Base-by-base conservation (phyloP, 2,329 filamentous ascomycete species). In the Tolypocladium paradoxum region DNA sequence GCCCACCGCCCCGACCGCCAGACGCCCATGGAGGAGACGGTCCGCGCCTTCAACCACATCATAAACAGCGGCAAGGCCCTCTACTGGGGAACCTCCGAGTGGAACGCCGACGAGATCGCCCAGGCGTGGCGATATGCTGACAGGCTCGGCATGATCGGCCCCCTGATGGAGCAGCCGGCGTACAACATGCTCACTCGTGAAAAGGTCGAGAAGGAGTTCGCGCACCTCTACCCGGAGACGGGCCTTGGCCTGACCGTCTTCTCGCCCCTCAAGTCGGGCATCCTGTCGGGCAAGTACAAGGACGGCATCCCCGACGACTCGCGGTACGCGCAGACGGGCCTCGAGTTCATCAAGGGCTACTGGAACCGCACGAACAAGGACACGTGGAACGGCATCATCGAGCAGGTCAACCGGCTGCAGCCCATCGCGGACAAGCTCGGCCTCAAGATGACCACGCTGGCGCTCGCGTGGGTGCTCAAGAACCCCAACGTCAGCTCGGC, bases 31-130 rank as follows among this genome's bases (percentile, higher is more conserved):
- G 82, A 86, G 65, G 84, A 88, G 70, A 82, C 78, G 2, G 83
- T 88, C 37, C 79, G 83, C 51, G 82, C 79, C 51, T 87, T 88
- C 72, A 87, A 87, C 72, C 75, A 86, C 66, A 69, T 88, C 51
- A 86, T 88, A 64, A 73, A 82, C 65, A 76, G 74, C 0, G 84
- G 84, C 58, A 83, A 86, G 69, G 80, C 82, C 2, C 79, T 88
- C 57, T 86, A 87, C 72, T 86, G 83, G 83, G 83, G 83, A 43
- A 87, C 83, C 0, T 85, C 81, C 0, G 81, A 86, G 65, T 87
- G 83, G 83, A 76, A 74, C 55, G 81, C 83, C 45, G 76, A 79
- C 54, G 82, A 86, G 70, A 85, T 87, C 62, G 76, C 78, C 6
- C 75, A 81, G 54, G 83, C 84, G 0, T 81, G 78, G 72, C 72